Evolutionary conservation across 2,329 filamentous ascomycete genomes (phyloP), one percentile per base, ranked within the genome.

Genomic region (Aspergillus carbonarius): DNA sequence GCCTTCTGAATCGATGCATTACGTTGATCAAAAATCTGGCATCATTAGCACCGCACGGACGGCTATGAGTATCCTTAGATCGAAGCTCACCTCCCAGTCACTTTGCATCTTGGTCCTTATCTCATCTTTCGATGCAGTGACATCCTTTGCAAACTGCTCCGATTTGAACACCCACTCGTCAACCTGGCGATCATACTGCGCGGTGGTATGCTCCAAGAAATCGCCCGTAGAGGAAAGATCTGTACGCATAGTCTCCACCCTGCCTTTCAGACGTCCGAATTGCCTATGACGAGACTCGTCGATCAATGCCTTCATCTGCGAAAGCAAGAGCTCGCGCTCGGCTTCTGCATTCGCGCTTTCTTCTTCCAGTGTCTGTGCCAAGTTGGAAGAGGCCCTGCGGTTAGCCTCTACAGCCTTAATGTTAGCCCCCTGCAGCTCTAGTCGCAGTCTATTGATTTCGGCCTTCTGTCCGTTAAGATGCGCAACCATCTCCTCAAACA

Each of bases 1-100:
- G 90, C 90, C 7, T 85, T 83, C 66, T 93, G 91, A 66, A 99
- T 93, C 5, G 89, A 88, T n/a, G 83, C 86, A 67, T 92, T 96
- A 69, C 91, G 88, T 58, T 89, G 83, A 66, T 91, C 90, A 37
- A 93, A 91, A 30, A 79, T 76, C 87, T 90, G 5, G 64, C 40
- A 42, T 35, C 27, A 37, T 70, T 70, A 78, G 74, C 60, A 32
- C 30, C 30, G 2, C 30, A 54, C 58, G 4, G 17, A n/a, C 8
- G 37, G 40, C 32, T 27, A 25, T 39, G 9, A 46, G 25, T 47
- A 34, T 4, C 9, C 13, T 10, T 17, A 25, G 17, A 15, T 39
- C 30, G 39, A 39, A 51, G 78, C 87, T 80, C 80, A 90, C 86
- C 61, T 85, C 86, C 89, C 93, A 96, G 72, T 97, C 93, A 56